Conservation (phyloP, 371 early-diverging fungal species). For the Capillidium heterosporum region DNA sequence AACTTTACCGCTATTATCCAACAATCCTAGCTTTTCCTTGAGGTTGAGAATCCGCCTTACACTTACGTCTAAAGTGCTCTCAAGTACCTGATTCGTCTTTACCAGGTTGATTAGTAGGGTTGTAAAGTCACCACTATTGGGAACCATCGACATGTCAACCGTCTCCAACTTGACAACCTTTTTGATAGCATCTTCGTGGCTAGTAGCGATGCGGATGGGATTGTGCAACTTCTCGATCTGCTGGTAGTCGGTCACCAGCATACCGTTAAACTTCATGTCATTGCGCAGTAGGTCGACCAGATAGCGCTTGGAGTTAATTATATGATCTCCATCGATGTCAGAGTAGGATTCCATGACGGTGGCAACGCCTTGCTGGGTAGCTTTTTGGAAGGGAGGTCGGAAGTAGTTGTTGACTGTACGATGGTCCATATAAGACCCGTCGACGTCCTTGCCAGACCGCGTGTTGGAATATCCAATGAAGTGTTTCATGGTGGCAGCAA, state of each 20-base stretch:
- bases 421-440: constrained; percentile 31
- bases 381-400: constrained; percentile 37
- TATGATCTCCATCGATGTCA: constrained; percentile 39
- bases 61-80: constrained; percentile 12
- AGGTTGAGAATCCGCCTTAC: constrained; percentile 15
- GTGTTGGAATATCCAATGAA: constrained; percentile 24
- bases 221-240: constrained; percentile 33
- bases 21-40: constrained; percentile 31
- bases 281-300: constrained; percentile 31
- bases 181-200: constrained; percentile 20
- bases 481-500: constrained; percentile 27
- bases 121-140: constrained; percentile 11
- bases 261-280: constrained; percentile 33
- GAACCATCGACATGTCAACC: constrained; percentile 48
- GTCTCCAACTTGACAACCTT: constrained; percentile 27
- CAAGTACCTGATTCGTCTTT: background rate
- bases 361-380: constrained; percentile 38
- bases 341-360: constrained; percentile 48
- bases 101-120: background rate
- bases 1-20: constrained; percentile 19
- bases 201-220: constrained; percentile 23
- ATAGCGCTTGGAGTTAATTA: constrained; percentile 29
- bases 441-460: constrained; percentile 36
- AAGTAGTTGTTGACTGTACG: constrained; percentile 36
- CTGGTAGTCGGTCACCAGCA: constrained; percentile 43